These are phyloP conservation scores for Chlamydomonas eustigma DNA, from an alignment of 139 green algal genomes.

Conservation along the genomic window DNA sequence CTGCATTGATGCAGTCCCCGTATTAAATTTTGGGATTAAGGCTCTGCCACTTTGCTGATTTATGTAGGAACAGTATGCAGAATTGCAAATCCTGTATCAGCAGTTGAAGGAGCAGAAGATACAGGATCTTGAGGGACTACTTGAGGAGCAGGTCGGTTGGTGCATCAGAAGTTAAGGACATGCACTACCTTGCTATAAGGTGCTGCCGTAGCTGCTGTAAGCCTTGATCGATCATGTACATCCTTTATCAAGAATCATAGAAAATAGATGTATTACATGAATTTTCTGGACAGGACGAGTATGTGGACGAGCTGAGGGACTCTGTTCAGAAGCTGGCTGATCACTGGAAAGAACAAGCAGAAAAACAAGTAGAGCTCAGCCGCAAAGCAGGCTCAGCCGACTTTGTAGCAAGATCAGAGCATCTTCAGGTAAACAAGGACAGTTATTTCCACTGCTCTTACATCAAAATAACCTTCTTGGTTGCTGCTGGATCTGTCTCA, in stretches of 20 bases:
- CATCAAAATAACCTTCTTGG: too few species aligned
- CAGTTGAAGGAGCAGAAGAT: conserved; percentile 27
- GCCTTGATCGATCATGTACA: too few species aligned
- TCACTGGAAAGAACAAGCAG: conserved; percentile 3
- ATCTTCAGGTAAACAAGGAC: conserved; percentile 2
- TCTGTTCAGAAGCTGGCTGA: not conserved
- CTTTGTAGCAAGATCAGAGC: not conserved
- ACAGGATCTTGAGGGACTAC: conserved; percentile 16
- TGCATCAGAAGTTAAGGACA: too few species aligned
- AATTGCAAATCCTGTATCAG: conserved; percentile 16
- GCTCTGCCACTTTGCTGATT: too few species aligned
- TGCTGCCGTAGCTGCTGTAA: too few species aligned
- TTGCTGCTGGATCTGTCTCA: too few species aligned
- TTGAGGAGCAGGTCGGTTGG: conserved; percentile 18
- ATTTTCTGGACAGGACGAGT: conserved; percentile 6
- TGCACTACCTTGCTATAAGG: too few species aligned
- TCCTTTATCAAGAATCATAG: too few species aligned
- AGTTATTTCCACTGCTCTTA: too few species aligned
- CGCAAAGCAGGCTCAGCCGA: conserved; percentile 7
- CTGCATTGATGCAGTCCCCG: too few species aligned
- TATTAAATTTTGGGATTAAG: too few species aligned
- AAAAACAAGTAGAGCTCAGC: not conserved
- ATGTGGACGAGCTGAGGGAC: conserved; percentile 3
- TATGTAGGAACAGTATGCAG: conserved; percentile 11
- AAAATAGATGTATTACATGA: too few species aligned